These are phyloP conservation scores for Danielia oregonensis DNA, from an alignment of 805 yeast species.

Conservation along the genomic window DNA sequence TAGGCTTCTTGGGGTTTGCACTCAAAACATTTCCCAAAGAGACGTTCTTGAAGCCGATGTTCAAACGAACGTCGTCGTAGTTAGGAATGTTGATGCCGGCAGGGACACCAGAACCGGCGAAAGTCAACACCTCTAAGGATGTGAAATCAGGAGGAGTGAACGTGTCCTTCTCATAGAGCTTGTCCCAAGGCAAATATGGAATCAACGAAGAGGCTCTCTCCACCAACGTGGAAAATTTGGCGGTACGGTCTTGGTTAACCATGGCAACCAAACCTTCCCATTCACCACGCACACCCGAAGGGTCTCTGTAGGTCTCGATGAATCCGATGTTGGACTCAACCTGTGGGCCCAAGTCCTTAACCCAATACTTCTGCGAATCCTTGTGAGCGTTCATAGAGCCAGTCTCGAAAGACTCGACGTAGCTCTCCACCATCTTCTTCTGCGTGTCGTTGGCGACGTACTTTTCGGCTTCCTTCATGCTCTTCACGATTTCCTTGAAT, in stretches of 20 bases:
- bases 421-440: constrained; percentile 57
- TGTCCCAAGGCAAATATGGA: constrained; percentile 70
- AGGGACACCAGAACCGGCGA: constrained; percentile 87
- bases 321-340: constrained; percentile 78
- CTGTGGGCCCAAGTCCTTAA: constrained; percentile 76
- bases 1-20: constrained; percentile 61
- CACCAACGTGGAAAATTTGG: constrained; percentile 70
- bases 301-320: constrained; percentile 90
- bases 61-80: constrained; percentile 83
- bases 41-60: constrained; percentile 83
- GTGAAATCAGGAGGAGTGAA: constrained; percentile 93
- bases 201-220: constrained; percentile 63
- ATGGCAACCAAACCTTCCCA: constrained; percentile 92
- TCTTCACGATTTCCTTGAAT: constrained; percentile 54
- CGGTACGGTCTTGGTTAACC: constrained; percentile 84
- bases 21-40: constrained; percentile 82
- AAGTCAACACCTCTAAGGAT: constrained; percentile 82
- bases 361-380: constrained; percentile 83
- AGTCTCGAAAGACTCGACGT: constrained; percentile 66
- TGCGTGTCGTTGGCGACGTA: constrained; percentile 75
- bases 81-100: constrained; percentile 93
- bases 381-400: constrained; percentile 86
- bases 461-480: constrained; percentile 53
- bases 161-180: constrained; percentile 72
- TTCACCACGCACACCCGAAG: constrained; percentile 88